phyloP scores from a whole-genome alignment of 139 green algal species.

The Yamagishiella unicocca region DNA sequence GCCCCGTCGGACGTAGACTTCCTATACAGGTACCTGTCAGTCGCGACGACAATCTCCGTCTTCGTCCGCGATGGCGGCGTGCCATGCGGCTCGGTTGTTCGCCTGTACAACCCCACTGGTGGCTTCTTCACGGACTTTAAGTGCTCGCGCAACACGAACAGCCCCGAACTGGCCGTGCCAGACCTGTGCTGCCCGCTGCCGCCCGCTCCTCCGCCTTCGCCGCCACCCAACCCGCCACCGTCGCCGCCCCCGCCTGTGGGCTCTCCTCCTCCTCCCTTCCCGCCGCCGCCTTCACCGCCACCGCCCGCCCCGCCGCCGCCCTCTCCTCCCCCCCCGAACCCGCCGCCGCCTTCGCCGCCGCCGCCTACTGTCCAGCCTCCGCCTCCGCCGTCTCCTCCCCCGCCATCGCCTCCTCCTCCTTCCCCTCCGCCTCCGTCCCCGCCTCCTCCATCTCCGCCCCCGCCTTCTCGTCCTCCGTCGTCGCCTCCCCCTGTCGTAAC shows the following conservation, averaged over 20 bases:
- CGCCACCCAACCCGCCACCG: background rate
- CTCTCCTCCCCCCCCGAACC: background rate
- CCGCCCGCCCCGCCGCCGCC: background rate
- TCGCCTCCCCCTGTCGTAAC: background rate
- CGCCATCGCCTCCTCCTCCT: background rate
- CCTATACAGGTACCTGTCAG: background rate
- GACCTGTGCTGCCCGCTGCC: slow-evolving; percentile 36
- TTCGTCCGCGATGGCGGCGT: slow-evolving; percentile 21
- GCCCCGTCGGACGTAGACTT: background rate
- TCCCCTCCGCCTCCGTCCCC: background rate
- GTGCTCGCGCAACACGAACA: background rate
- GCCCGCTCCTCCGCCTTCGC: background rate
- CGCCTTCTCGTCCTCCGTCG: background rate
- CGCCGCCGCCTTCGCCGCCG: slow-evolving; percentile 1
- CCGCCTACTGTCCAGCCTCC: background rate
- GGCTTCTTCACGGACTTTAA: background rate
- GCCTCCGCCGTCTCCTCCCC: background rate
- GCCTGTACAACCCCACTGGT: slow-evolving; percentile 20
- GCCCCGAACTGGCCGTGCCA: background rate
- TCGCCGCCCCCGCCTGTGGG: background rate
- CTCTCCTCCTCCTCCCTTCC: too few species aligned
- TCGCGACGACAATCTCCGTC: background rate
- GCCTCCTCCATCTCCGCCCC: background rate
- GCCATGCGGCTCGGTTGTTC: slow-evolving; percentile 8
- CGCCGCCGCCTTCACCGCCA: background rate